Evolutionary conservation across 257 asterid genomes (phyloP), one percentile per base, ranked within the genome.

Genomic region (Catharanthus roseus): DNA sequence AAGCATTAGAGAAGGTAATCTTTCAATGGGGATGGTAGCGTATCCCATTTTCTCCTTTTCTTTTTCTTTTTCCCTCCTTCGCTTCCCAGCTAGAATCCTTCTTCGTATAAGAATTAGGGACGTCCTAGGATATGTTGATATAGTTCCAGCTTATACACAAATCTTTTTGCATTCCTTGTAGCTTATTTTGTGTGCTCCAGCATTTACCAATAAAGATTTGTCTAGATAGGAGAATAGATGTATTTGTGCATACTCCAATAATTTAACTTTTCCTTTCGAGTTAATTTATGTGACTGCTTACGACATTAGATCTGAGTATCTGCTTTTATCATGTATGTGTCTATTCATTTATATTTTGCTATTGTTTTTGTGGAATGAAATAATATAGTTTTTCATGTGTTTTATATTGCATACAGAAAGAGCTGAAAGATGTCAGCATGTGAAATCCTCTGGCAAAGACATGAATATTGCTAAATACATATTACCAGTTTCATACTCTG

Each of bases 121-220:
- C 29, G 58, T 16, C 18, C 58, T 71, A 71, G 68, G n/a, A 31
- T 60, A 54, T 69, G 65, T 69, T 53, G 65, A 69, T 55, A 39
- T 70, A 29, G 68, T 68, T 51, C n/a, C 39, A 60, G 51, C 72
- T 67, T 44, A 29, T 29, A 36, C 53, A n/a, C 49, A 36, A 10
- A 19, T 51, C 50, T 42, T 58, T 71, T 50, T 29, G 23, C 33
- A 29, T 49, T 33, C 73, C 38, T 33, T 31, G 69, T 39, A 7
- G 60, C 69, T 69, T 69, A 55, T 45, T 44, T 73, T 51, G 42
- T 68, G 39, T 47, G 76, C 75, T 71, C 39, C 69, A 24, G 33
- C 34, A n/a, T 34, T 31, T 21, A 31, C 45, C 70, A 77, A 73
- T 74, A 77, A 70, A 19, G 68, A 68, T 29, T 63, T 60, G 49